A percentile compares a stretch with the other conserved stretches of the same genome.
Conservation (phyloP, 2,329 filamentous ascomycete species). For the Exophiala sp. region DNA sequence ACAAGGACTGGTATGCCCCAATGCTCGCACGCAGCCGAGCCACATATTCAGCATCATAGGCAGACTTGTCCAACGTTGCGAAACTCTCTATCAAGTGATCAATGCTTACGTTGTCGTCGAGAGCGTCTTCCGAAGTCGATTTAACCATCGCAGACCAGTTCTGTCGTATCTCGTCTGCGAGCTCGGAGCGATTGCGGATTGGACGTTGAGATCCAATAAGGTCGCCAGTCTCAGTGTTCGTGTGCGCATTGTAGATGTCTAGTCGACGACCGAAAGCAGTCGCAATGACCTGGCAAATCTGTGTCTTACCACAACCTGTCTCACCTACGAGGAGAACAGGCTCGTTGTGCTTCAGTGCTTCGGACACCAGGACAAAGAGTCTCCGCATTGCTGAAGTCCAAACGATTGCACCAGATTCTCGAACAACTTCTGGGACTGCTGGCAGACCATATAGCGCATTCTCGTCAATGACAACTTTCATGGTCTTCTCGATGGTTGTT, state of each 20-base stretch:
- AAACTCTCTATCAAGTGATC: slow-evolving; percentile 25
- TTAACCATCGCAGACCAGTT: slow-evolving; percentile 52
- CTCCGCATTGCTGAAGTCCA: slow-evolving; percentile 96
- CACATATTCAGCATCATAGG: slow-evolving; percentile 48
- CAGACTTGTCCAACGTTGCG: slow-evolving; percentile 17
- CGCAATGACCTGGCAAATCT: slow-evolving; percentile 87
- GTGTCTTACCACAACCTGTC: slow-evolving; percentile 97
- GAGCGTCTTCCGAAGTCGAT: slow-evolving; percentile 30
- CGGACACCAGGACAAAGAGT: slow-evolving; percentile 81
- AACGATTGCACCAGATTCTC: slow-evolving; percentile 55
- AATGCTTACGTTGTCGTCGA: slow-evolving; percentile 33
- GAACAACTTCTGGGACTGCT: slow-evolving; percentile 33
- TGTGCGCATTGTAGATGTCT: slow-evolving; percentile 92
- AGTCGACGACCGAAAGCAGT: slow-evolving; percentile 73
- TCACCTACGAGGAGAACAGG: slow-evolving; percentile 93
- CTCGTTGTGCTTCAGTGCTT: slow-evolving; percentile 84
- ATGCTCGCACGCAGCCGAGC: slow-evolving; percentile 45
- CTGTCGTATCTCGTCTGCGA: slow-evolving; percentile 63
- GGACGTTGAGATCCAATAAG: slow-evolving; percentile 93
- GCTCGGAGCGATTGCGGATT: slow-evolving; percentile 74
- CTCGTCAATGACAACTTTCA: slow-evolving; percentile 79
- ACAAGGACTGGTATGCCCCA: slow-evolving; percentile 74
- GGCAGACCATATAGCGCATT: slow-evolving; percentile 63
- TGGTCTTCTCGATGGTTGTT: slow-evolving; percentile 80
- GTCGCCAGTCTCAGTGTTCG: slow-evolving; percentile 96